A percentile compares a stretch with the other conserved stretches of the same genome.
Conservation (phyloP, 1,284 basidiomycete genomes). For the Waitea zeae region DNA sequence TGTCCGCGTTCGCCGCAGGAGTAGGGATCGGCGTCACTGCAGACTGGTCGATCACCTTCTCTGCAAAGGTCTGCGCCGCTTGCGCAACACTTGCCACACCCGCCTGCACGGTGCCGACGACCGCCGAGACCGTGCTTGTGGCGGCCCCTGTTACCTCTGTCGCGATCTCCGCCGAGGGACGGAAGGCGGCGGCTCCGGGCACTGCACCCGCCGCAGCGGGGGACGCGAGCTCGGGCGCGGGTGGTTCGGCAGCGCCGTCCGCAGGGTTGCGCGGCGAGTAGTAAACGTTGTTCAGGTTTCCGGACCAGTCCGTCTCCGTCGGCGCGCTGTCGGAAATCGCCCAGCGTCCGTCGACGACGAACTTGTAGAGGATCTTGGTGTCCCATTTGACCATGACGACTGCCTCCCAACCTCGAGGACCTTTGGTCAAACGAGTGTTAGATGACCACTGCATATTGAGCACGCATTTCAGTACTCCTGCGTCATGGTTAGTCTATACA, state of each 20-base stretch:
- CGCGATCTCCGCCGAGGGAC: background rate
- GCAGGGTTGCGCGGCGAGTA: conserved; percentile 32
- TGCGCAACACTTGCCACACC: background rate
- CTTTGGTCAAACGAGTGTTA: conserved; percentile 35
- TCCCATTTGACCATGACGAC: conserved; percentile 43
- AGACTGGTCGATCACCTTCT: conserved; percentile 3
- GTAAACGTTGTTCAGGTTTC: conserved; percentile 62
- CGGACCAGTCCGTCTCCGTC: conserved; percentile 38
- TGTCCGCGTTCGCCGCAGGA: background rate
- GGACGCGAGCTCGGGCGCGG: conserved; percentile 6
- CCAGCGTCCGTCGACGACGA: conserved; percentile 64
- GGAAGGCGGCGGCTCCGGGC: background rate
- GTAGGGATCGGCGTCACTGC: background rate
- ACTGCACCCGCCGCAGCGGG: conserved; percentile 3
- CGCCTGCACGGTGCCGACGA: background rate
- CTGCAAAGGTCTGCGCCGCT: conserved; percentile 1
- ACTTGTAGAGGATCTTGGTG: conserved; percentile 55
- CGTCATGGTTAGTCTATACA: too few species aligned
- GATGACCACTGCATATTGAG: too few species aligned
- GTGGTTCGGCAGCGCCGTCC: conserved; percentile 5
- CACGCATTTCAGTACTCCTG: too few species aligned
- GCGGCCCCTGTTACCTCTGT: background rate
- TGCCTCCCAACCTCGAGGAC: conserved; percentile 35
- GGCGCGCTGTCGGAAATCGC: conserved; percentile 33
- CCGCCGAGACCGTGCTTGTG: background rate